Evolutionary conservation across 2,329 filamentous ascomycete genomes (phyloP).

Genomic region (Teratosphaeria destructans): DNA sequence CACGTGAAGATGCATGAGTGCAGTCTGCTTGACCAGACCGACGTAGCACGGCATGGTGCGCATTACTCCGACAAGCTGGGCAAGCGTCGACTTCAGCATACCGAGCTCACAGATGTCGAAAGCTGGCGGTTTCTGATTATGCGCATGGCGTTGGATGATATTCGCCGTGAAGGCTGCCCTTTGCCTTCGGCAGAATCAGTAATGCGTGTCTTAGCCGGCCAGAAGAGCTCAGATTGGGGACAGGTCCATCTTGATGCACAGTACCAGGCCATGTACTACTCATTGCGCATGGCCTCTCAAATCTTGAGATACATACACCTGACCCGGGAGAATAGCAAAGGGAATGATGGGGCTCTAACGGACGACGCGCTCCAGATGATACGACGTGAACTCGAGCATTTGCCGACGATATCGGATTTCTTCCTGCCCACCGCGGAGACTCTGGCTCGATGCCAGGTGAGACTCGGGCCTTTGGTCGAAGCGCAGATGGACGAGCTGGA

Average conservation of each 20-base stretch:
- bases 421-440: constrained; percentile 4
- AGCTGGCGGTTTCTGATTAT: constrained; percentile 14
- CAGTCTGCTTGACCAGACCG: neutral
- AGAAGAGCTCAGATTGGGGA: constrained; percentile 27
- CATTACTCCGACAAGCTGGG: neutral
- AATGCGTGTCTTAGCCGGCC: constrained; percentile 17
- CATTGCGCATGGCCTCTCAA: constrained; percentile 32
- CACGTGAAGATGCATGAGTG: constrained; percentile 11
- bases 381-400: constrained; percentile 1
- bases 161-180: constrained; percentile 4
- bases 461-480: neutral
- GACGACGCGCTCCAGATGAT: neutral
- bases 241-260: constrained; percentile 31
- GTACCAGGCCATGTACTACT: constrained; percentile 34
- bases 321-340: neutral
- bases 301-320: constrained; percentile 12
- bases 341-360: neutral
- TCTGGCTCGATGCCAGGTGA: neutral
- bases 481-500: neutral
- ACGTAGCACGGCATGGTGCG: neutral
- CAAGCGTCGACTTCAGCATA: neutral
- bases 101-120: neutral
- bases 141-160: constrained; percentile 8
- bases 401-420: constrained; percentile 14
- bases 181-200: constrained; percentile 13